phyloP scores from a whole-genome alignment of 2,329 filamentous ascomycete species.

The Colletotrichum sp. region DNA sequence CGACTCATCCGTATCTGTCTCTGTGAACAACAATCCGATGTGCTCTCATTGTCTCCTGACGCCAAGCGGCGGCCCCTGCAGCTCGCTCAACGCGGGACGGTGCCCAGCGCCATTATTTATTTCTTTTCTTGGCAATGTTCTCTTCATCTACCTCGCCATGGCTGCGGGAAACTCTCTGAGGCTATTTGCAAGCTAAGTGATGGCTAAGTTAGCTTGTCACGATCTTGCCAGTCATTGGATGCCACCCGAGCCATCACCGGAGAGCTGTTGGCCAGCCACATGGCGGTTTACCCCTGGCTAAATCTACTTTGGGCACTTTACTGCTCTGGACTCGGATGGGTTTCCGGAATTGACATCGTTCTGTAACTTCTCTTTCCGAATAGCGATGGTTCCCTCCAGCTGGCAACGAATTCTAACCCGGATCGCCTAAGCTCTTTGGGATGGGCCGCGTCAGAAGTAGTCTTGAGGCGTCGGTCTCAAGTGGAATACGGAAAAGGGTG shows the following conservation, averaged over 20 bases:
- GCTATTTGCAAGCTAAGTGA: background rate
- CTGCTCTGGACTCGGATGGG: background rate
- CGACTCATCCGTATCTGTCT: background rate
- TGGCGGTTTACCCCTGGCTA: background rate
- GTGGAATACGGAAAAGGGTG: background rate
- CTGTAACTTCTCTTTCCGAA: background rate
- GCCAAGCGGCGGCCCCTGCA: background rate
- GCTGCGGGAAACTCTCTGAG: background rate
- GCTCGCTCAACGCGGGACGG: background rate
- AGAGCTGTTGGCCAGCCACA: background rate
- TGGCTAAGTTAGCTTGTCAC: background rate
- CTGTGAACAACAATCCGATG: background rate
- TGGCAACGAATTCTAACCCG: background rate
- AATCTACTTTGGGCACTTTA: background rate
- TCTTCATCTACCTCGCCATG: background rate
- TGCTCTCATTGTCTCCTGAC: background rate
- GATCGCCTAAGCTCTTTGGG: background rate
- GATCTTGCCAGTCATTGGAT: background rate
- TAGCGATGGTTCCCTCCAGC: background rate
- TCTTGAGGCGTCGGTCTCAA: background rate
- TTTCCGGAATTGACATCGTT: background rate
- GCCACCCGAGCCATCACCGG: background rate
- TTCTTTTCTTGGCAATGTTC: background rate
- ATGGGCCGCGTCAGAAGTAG: background rate
- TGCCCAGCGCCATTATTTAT: background rate